A percentile compares a stretch with the other conserved stretches of the same genome.
These are phyloP conservation scores for Yamadazyma blattariae DNA, from an alignment of 1,139 yeast species.

Conservation along the genomic window DNA sequence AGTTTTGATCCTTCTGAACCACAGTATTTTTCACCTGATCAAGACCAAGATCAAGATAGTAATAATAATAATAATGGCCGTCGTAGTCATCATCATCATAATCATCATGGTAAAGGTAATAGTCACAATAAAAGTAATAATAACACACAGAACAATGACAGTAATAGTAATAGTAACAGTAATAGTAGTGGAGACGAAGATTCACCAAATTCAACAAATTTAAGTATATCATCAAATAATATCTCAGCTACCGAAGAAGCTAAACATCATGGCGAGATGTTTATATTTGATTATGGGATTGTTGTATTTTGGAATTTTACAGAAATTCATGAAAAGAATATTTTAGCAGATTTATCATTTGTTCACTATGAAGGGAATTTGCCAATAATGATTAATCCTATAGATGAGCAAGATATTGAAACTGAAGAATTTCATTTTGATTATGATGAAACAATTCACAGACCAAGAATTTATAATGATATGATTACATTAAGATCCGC, in stretches of 20 bases:
- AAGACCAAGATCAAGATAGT: slow-evolving; percentile 3
- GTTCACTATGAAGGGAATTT: slow-evolving; percentile 45
- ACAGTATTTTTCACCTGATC: slow-evolving; percentile 45
- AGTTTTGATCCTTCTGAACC: slow-evolving; percentile 51
- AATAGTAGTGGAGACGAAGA: too few species aligned
- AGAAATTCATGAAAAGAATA: slow-evolving; percentile 87
- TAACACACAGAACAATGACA: too few species aligned
- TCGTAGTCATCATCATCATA: not conserved
- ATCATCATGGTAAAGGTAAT: too few species aligned
- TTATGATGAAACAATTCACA: slow-evolving; percentile 72
- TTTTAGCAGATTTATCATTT: slow-evolving; percentile 87
- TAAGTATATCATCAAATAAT: not conserved
- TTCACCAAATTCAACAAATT: too few species aligned
- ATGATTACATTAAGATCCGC: slow-evolving; percentile 89
- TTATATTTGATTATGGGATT: slow-evolving; percentile 87
- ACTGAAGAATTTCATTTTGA: slow-evolving; percentile 94
- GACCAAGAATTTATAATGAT: slow-evolving; percentile 92
- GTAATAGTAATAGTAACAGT: too few species aligned
- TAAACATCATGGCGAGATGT: slow-evolving; percentile 84
- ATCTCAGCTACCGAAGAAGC: slow-evolving; percentile 14
- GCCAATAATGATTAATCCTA: slow-evolving; percentile 66
- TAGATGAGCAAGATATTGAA: slow-evolving; percentile 87
- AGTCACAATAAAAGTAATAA: too few species aligned
- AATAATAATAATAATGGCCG: not conserved
- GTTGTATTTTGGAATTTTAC: slow-evolving; percentile 97